Evolutionary conservation across 805 yeast genomes (phyloP), one percentile per base, ranked within the genome.

Genomic region (Clavispora fructus): DNA sequence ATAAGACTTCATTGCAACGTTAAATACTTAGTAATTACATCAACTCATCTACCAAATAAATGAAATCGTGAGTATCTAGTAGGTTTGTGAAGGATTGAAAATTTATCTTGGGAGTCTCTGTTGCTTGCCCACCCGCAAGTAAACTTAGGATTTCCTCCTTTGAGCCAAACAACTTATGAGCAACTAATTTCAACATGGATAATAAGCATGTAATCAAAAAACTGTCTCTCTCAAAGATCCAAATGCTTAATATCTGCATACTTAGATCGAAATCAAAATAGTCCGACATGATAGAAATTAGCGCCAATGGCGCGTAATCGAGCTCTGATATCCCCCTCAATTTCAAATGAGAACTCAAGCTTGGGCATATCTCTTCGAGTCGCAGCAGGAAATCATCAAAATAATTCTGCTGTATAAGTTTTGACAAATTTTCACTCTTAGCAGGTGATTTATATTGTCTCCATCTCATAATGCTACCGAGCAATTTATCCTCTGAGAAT

Each of bases 231-330:
- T 83, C 88, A 58, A 82, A 82, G 10, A 82, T 58, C 58, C 73
- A 73, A 6, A 83, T 67, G 58, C 85, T 91, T 49, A 85, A 55
- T 7, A 84, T 52, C 13, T 80, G 71, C 25, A 73, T 64, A 7
- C 77, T 60, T 1, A 74, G 60, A 30, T 81, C 83, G 40, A 78
- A 61, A 11, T 69, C 58, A 39, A 82, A 56, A 25, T 72, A 67
- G 42, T 68, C 63, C 1, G 81, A 58, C 55, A 82, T 77, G 16
- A 80, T 49, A 10, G 71, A 64, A 17, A 76, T 55, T 2, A 81
- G 51, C 43, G 80, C 54, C 2, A 41, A 45, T 2, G 67, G 68
- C 6, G 83, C 59, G 44, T 76, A 75, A 4, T 66, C 72, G 3
- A 64, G 46, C 3, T 82, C 70, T 6, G 60, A 46, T 28, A 84